Evolutionary conservation across 345 rosid genomes (phyloP).

Genomic region (Arabis hirsuta): DNA sequence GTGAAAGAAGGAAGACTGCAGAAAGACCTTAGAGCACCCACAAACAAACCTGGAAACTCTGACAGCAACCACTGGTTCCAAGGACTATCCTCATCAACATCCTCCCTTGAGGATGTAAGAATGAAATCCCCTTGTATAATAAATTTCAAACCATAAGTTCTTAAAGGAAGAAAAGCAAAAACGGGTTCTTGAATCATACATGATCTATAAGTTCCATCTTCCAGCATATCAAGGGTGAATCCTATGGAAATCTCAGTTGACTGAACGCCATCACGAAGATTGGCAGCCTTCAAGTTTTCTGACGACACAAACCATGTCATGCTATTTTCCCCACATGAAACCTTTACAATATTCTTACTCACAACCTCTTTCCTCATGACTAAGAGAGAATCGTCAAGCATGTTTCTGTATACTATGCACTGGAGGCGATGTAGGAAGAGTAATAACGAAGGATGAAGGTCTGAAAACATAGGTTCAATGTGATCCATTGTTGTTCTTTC

Average conservation of each 20-base stretch:
- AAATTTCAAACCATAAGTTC: conserved; percentile 93
- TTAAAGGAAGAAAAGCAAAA: conserved; percentile 91
- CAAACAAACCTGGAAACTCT: conserved; percentile 78
- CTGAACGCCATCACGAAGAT: conserved; percentile 59
- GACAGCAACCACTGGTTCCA: conserved; percentile 96
- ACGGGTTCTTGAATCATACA: conserved; percentile 75
- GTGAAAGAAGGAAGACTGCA: conserved; percentile 83
- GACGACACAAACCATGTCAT: conserved; percentile 93
- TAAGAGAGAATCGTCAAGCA: conserved; percentile 63
- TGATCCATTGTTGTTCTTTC: conserved; percentile 62
- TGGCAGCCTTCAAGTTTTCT: conserved; percentile 61
- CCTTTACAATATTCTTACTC: conserved; percentile 69
- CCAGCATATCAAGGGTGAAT: conserved; percentile 72
- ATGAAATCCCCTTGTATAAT: conserved; percentile 95
- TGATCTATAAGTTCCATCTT: conserved; percentile 63
- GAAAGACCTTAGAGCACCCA: conserved; percentile 66
- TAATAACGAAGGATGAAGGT: conserved; percentile 87
- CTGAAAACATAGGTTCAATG: conserved; percentile 71
- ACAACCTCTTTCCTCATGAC: conserved; percentile 78
- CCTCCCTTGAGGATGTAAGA: conserved; percentile 98
- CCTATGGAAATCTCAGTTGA: conserved; percentile 84
- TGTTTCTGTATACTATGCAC: conserved; percentile 72
- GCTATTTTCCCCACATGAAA: conserved; percentile 71
- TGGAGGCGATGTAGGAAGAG: conserved; percentile 90
- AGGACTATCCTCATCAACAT: conserved; percentile 88